phyloP scores from a whole-genome alignment of 495 filamentous ascomycete species.

The Glutinoglossum americanum region DNA sequence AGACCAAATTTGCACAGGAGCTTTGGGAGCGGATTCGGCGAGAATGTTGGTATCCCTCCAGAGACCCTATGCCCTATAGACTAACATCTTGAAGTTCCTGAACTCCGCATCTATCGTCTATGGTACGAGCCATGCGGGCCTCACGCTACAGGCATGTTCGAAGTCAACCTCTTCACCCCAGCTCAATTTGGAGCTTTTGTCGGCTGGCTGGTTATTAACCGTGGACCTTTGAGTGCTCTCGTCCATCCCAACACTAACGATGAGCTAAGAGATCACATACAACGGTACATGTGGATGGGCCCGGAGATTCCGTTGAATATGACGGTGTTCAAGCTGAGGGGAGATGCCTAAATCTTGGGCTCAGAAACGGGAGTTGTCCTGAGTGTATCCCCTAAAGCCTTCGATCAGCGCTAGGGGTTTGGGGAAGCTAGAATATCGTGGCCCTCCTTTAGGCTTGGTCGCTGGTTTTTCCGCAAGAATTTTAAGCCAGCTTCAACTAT shows the following conservation, averaged over 20 bases:
- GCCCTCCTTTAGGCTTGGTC: too few relatives aligned
- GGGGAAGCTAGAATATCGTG: too few relatives aligned
- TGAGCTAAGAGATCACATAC: conserved; percentile 46
- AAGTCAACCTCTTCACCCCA: conserved; percentile 73
- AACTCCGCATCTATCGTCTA: conserved; percentile 60
- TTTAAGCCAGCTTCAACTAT: too few relatives aligned
- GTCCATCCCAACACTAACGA: conserved; percentile 12
- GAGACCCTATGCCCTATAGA: conserved; percentile 6
- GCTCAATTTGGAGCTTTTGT: conserved; percentile 77
- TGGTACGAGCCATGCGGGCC: conserved; percentile 64
- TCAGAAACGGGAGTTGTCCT: too few relatives aligned
- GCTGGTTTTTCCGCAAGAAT: too few relatives aligned
- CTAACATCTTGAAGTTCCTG: conserved; percentile 30
- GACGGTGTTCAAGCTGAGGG: neutral
- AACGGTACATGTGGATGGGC: conserved; percentile 73
- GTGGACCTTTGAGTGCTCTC: conserved; percentile 17
- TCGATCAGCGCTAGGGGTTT: too few relatives aligned
- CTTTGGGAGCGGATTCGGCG: conserved; percentile 59
- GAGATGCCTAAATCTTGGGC: too few relatives aligned
- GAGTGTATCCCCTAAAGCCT: too few relatives aligned
- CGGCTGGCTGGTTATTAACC: conserved; percentile 63
- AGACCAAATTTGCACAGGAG: conserved; percentile 41
- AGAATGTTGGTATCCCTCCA: conserved; percentile 41
- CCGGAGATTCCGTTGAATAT: conserved; percentile 48
- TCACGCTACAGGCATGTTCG: conserved; percentile 74